A percentile compares a stretch with the other conserved stretches of the same genome.
These are phyloP conservation scores for Beauveria australis DNA, from an alignment of 2,329 filamentous ascomycete genomes.

Conservation along the genomic window DNA sequence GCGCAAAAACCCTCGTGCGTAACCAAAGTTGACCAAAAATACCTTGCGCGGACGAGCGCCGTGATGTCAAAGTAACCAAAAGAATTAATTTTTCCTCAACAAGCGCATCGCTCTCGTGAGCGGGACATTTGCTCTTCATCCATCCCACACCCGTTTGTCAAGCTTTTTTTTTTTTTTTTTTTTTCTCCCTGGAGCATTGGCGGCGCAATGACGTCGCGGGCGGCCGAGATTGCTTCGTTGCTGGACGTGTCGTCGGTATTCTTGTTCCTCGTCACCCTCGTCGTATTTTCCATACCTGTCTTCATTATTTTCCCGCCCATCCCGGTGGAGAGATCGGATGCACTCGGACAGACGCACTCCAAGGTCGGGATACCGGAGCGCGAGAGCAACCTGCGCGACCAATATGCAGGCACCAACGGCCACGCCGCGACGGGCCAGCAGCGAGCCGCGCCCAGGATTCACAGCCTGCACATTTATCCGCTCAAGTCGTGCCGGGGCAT, in stretches of 20 bases:
- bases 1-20: too few relatives aligned
- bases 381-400: constrained; percentile 29
- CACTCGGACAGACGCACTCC: constrained; percentile 45
- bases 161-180: too few relatives aligned
- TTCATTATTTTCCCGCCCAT: constrained; percentile 48
- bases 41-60: too few relatives aligned
- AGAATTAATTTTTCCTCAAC: too few relatives aligned
- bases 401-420: constrained; percentile 8
- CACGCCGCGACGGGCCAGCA: constrained; percentile 11
- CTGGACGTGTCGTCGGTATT: constrained; percentile 26
- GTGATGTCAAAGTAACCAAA: too few relatives aligned
- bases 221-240: constrained; percentile 16
- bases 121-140: too few relatives aligned
- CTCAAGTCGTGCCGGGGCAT: constrained; percentile 75
- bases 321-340: constrained; percentile 43
- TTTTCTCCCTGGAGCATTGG: too few relatives aligned
- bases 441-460: constrained; percentile 22
- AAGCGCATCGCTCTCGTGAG: too few relatives aligned
- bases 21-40: too few relatives aligned
- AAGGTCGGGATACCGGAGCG: constrained; percentile 34
- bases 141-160: background rate
- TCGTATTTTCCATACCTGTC: constrained; percentile 45
- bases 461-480: constrained; percentile 73
- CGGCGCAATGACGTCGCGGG: constrained; percentile 13
- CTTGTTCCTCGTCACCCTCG: constrained; percentile 35